Conservation (phyloP, 31 red algal species). For the Endocladia muricata region DNA sequence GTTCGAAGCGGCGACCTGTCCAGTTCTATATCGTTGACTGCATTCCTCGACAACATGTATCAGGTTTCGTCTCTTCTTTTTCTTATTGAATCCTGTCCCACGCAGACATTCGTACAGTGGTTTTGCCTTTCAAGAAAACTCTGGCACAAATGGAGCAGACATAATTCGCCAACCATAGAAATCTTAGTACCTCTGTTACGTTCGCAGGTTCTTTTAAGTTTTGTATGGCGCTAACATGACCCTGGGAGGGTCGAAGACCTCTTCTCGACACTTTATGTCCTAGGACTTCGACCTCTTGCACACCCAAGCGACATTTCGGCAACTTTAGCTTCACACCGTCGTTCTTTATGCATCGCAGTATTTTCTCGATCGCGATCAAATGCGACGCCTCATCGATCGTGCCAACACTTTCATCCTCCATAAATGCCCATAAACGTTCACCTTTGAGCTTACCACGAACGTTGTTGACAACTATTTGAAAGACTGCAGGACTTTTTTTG, state of each 20-base stretch:
- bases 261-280: not conserved
- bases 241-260: not conserved
- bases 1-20: not conserved
- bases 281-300: conserved; percentile 4
- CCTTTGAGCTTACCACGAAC: conserved; percentile 7
- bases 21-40: not conserved
- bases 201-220: not conserved
- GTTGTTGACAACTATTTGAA: conserved; percentile 17
- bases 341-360: not conserved
- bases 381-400: not conserved
- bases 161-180: conserved; percentile 5
- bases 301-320: conserved; percentile 1
- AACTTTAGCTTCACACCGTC: not conserved
- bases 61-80: not conserved
- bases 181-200: not conserved
- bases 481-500: not conserved
- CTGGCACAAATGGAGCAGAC: not conserved
- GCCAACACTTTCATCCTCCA: conserved; percentile 5
- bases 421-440: not conserved
- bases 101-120: conserved; percentile 2
- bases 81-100: conserved; percentile 1
- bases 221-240: not conserved
- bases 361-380: not conserved
- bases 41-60: not conserved
- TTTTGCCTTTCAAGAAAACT: not conserved